Base-by-base conservation (phyloP, 805 yeast genomes). In the Starmerella tilneyi region DNA sequence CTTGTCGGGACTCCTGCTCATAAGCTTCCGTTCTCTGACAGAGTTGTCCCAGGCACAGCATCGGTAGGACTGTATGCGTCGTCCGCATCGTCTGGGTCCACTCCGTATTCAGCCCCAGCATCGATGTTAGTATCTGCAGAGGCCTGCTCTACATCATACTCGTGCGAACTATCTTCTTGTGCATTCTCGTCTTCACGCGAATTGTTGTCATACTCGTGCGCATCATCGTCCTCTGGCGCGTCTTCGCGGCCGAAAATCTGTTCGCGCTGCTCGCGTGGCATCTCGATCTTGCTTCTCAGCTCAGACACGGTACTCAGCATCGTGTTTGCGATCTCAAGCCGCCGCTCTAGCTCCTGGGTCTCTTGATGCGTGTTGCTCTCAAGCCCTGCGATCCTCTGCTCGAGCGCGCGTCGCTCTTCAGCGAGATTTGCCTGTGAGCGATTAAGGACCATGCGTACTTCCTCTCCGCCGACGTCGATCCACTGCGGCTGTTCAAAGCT, bases 391-490 rank as follows among this genome's bases (percentile, higher is more conserved):
- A 36, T 23, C 29, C 22, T 30, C 11, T 37, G 16, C 21, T 33
- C 43, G 3, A 42, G 43, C 1, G 37, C 9, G 11, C 29, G 16
- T 9, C 24, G 21, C 36, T 38, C 41, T n/a, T 31, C 45, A 9
- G 4, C 36, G 22, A 44, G 43, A 22, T 24, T 23, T 6, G 24
- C 24, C 2, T 32, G 26, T 6, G 44, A 12, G 21, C 39, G 24
- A 19, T 45, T 45, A 11, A 48, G 44, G 2, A 28, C 13, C 15
- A 32, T 37, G 9, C 28, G 32, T 12, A 41, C 43, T 19, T 37
- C 31, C 27, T 37, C 41, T 3, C 39, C 41, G 11, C 31, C 27
- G 3, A 45, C 15, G 3, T 27, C 30, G 15, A 41, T n/a, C 34
- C 30, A 40, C 3, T 35, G 31, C 2, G 43, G 47, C 17, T 13